Base-by-base conservation (phyloP, 768 basidiomycete genomes). In the Kwoniella bestiolae region DNA sequence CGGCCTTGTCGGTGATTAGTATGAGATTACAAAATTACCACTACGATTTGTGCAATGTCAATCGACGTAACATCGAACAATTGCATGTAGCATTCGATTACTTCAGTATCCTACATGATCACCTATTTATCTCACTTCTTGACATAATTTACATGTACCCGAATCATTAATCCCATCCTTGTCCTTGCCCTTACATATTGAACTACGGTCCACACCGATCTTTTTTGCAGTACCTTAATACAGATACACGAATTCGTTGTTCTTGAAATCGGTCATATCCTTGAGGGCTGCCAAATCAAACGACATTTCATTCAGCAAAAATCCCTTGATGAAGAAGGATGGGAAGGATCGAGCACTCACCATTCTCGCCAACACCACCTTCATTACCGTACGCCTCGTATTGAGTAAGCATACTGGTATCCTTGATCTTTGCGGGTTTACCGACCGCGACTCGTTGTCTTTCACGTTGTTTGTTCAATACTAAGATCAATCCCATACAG, bases 351-450 rank as follows among this genome's bases (percentile, higher is more conserved):
- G 35, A 3, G 12, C 52, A 53, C 58, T 60, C 18, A 60, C 58
- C 58, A 21, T 60, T 60, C 28, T 60, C 58, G n/a, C 58, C 58
- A 18, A 50, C 25, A 29, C 58, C 58, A 23, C 32, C 46, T 29
- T 60, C 68, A 9, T 46, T 31, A 29, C 66, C 73, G 38, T 74
- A 73, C 2, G 68, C 51, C 47, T 57, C 53, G 60, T 67, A 79
- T 45, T 65, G 70, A 41, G 45, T 51, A 5, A 57, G 45, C 77
- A 78, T 78, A 0, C 68, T 72, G 3, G 66, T 66, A 50, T 79
- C 78, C 56, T 58, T 29, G 32, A 82, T 59, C 49, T 69, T 71
- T 25, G 72, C 73, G 4, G 80, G 80, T 60, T 77, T 77, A 26
- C 80, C 80, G 44, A 70, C 65, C 8, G 66, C 65, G 18, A 78